Evolutionary conservation across 495 filamentous ascomycete species (phyloP), one percentile per base, ranked within the genome.

Genomic region (Aspergillus kassunensis): DNA sequence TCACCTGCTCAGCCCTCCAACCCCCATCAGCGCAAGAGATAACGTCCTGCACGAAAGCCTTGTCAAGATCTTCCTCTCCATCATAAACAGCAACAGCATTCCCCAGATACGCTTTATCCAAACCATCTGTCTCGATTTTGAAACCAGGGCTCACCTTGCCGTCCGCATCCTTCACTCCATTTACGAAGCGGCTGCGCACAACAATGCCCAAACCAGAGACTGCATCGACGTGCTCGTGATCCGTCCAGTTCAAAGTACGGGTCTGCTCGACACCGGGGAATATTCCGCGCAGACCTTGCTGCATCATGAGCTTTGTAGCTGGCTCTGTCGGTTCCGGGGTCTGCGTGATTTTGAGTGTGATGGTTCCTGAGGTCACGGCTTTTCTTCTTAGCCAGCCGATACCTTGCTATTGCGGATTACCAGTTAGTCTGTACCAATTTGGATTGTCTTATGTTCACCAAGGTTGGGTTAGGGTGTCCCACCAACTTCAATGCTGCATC

Each of bases 191-290:
- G 15, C 42, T 45, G 25, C 25, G 42, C 2, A 45, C 27, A 6
- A 11, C 16, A 16, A 45, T 21, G 15, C 23, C 27, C 9, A 27
- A 25, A 4, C 42, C 42, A 16, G 42, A 45, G 2, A 45, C 42
- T 1, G 27, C 25, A 16, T 45, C 42, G 15, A 45, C 42, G 1
- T 45, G 42, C 9, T 31, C 42, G 16, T 45, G 42, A 2, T 31
- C 27, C 8, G 8, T 33, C 42, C 42, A 45, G 27, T 45, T 16
- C 15, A 45, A 10, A 1, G 42, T 1, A 1, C 42, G 42, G 4
- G 42, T 45, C 10, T 45, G 42, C 27, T 45, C 42, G 9, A 45
- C 27, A 6, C 42, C 42, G 1, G 42, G 42, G 27, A 45, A 45
- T 11, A 45, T 33, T 13, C 42, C 42, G 5, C 42, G 42, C 6